Percentiles rank a stretch among this genome's conserved stretches.
Conservation (phyloP, 2,329 filamentous ascomycete genomes). For the Colletotrichum truncatum region DNA sequence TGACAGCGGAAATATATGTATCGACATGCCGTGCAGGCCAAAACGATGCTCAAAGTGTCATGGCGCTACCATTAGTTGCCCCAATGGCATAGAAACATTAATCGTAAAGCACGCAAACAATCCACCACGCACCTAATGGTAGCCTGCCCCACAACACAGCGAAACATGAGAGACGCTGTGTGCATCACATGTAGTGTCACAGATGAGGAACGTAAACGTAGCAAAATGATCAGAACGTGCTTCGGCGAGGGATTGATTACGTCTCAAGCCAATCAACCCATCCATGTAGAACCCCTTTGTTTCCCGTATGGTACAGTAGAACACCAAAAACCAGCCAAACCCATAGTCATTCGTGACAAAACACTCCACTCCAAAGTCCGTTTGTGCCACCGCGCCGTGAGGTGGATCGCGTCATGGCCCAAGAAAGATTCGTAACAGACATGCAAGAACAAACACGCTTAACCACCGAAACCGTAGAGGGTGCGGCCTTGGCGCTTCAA, state of each 20-base stretch:
- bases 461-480: constrained; percentile 91
- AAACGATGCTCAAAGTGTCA: too few species aligned
- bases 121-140: too few species aligned
- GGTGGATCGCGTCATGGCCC: constrained; percentile 30
- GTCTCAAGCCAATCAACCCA: constrained; percentile 30
- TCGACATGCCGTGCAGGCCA: too few species aligned
- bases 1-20: too few species aligned
- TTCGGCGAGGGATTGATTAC: constrained; percentile 30
- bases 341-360: constrained; percentile 50
- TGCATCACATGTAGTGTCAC: too few species aligned
- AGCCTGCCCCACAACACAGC: background rate
- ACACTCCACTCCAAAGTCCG: constrained; percentile 44
- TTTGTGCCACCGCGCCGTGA: constrained; percentile 17
- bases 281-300: constrained; percentile 44
- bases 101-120: too few species aligned
- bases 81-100: too few species aligned
- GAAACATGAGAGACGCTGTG: background rate
- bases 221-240: constrained; percentile 24
- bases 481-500: constrained; percentile 78
- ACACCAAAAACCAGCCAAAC: constrained; percentile 54
- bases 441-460: constrained; percentile 50
- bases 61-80: too few species aligned
- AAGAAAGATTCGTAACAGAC: constrained; percentile 47
- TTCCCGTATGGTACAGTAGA: constrained; percentile 54
- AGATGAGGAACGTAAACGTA: background rate